phyloP scores from a whole-genome alignment of 2,329 filamentous ascomycete genomes.

The Ciborinia camelliae region DNA sequence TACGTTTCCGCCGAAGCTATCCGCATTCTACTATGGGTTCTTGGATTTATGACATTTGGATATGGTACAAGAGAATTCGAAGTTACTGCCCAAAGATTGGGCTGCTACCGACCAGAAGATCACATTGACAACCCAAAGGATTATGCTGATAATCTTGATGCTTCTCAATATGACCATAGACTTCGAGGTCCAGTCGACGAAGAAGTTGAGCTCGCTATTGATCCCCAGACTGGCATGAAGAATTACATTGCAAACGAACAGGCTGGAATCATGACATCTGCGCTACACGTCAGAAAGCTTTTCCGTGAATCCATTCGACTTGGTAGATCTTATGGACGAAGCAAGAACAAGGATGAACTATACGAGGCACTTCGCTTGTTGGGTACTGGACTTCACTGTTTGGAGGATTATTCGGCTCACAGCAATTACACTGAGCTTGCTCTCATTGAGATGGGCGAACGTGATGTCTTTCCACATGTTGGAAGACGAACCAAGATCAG shows the following conservation, averaged over 20 bases:
- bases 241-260: conserved; percentile 91
- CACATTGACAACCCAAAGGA: conserved; percentile 78
- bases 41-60: conserved; percentile 87
- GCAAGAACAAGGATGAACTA: conserved; percentile 69
- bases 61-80: conserved; percentile 83
- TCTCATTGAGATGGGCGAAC: conserved; percentile 81
- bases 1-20: conserved; percentile 87
- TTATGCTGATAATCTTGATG: conserved; percentile 86
- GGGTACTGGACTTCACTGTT: conserved; percentile 83
- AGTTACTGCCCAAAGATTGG: conserved; percentile 73
- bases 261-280: conserved; percentile 75
- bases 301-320: conserved; percentile 73
- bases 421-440: conserved; percentile 90
- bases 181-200: conserved; percentile 83
- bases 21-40: conserved; percentile 79
- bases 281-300: conserved; percentile 69
- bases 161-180: conserved; percentile 73
- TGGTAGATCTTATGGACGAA: conserved; percentile 68
- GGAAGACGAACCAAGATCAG: conserved; percentile 69
- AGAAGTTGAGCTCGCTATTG: conserved; percentile 71
- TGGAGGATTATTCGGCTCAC: conserved; percentile 91
- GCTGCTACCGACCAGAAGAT: conserved; percentile 78
- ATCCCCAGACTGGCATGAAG: conserved; percentile 75
- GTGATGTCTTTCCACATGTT: conserved; percentile 80
- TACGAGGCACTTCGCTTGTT: conserved; percentile 83